A percentile compares a stretch with the other conserved stretches of the same genome.
Evolutionary conservation across 768 basidiomycete species (phyloP).

Genomic region (Paxillus ammoniavirescens): DNA sequence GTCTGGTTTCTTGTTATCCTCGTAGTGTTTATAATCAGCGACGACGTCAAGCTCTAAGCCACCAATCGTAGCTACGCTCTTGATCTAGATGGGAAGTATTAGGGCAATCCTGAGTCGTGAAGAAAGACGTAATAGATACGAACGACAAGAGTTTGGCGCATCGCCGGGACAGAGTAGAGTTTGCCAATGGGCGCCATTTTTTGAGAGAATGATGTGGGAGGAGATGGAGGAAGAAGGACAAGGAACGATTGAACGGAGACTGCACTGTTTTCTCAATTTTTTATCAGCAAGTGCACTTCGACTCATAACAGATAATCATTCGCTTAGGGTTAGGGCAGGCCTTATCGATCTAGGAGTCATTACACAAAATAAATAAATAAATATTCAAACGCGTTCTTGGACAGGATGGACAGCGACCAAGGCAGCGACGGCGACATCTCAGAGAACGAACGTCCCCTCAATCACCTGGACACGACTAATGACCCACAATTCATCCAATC

Average conservation of each 20-base stretch:
- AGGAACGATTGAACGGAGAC: slow-evolving; percentile 2
- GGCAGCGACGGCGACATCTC: slow-evolving; percentile 27
- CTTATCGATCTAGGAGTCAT: slow-evolving; percentile 28
- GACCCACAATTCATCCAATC: slow-evolving; percentile 31
- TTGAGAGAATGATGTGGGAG: slow-evolving; percentile 22
- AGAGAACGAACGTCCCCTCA: slow-evolving; percentile 21
- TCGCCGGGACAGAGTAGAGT: slow-evolving; percentile 50
- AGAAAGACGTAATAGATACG: slow-evolving; percentile 6
- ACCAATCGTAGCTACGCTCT: slow-evolving; percentile 56
- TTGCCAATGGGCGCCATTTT: slow-evolving; percentile 63
- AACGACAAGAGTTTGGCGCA: slow-evolving; percentile 50
- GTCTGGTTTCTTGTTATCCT: slow-evolving; percentile 69
- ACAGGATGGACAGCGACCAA: slow-evolving; percentile 21
- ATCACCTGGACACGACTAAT: slow-evolving; percentile 10
- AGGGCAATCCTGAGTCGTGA: slow-evolving; percentile 8
- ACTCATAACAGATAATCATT: slow-evolving; percentile 8
- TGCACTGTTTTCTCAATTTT: slow-evolving; percentile 13
- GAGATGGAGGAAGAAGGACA: slow-evolving; percentile 13
- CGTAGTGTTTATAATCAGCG: slow-evolving; percentile 53
- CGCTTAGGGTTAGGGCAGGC: slow-evolving; percentile 15
- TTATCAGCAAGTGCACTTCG: slow-evolving; percentile 15
- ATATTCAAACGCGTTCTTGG: neutral
- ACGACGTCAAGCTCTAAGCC: slow-evolving; percentile 58
- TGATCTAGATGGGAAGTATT: slow-evolving; percentile 35
- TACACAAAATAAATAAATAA: slow-evolving; percentile 11